Percentiles rank a stretch among this genome's conserved stretches.
These are phyloP conservation scores for Pythium aquatile DNA, from an alignment of 352 stramenopile genomes.

Conservation along the genomic window DNA sequence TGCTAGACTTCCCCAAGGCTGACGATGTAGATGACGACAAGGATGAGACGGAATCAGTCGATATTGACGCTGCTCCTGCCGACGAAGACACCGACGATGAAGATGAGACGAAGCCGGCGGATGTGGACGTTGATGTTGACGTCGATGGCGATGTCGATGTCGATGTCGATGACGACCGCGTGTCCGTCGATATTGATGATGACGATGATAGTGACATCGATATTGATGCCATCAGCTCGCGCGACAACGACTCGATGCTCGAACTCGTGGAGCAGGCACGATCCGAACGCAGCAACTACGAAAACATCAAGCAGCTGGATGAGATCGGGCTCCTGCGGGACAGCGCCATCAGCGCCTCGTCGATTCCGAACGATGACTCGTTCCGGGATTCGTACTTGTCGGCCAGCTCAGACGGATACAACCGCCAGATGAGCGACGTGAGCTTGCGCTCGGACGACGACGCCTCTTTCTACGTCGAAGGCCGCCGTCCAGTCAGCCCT, in stretches of 20 bases:
- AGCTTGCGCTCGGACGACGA: conserved; percentile 67
- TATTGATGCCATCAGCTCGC: conserved; percentile 15
- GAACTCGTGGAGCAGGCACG: background rate
- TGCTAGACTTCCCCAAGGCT: conserved; percentile 23
- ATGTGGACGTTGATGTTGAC: conserved; percentile 27
- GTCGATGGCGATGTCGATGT: conserved; percentile 7
- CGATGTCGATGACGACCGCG: conserved; percentile 25
- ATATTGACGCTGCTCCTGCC: conserved; percentile 19
- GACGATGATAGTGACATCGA: conserved; percentile 36
- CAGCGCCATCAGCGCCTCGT: conserved; percentile 7
- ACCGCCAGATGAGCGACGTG: conserved; percentile 27
- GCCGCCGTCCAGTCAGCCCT: conserved; percentile 21
- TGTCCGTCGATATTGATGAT: conserved; percentile 28
- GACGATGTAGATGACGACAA: conserved; percentile 14
- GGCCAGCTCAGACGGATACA: conserved; percentile 22
- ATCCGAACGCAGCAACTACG: conserved; percentile 7
- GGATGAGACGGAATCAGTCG: conserved; percentile 26
- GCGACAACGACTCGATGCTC: conserved; percentile 21
- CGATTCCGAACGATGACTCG: background rate
- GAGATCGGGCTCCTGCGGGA: conserved; percentile 19
- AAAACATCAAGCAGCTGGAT: conserved; percentile 28
- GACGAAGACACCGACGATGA: conserved; percentile 25
- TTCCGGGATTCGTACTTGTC: conserved; percentile 51
- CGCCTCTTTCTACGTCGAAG: conserved; percentile 49
- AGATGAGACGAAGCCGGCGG: conserved; percentile 25